phyloP scores from a whole-genome alignment of 176 grass and related monocot genomes.

The Avena atlantica region DNA sequence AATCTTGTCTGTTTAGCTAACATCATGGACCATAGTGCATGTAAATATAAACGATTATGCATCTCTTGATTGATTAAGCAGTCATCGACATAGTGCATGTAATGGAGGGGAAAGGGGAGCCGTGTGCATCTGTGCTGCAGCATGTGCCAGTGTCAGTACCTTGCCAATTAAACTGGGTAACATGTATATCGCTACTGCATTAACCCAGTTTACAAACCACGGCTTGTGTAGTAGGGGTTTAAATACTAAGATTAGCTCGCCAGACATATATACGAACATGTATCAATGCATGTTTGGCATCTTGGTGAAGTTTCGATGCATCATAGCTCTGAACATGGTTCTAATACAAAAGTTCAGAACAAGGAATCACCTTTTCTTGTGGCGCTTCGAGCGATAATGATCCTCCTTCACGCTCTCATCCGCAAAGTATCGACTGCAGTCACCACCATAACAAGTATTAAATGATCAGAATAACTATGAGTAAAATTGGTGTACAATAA shows the following conservation, averaged over 20 bases:
- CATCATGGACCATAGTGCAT: constrained; percentile 4
- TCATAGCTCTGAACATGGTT: not conserved
- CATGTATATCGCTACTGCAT: not conserved
- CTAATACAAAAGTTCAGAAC: not conserved
- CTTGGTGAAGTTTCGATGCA: not conserved
- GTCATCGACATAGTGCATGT: not conserved
- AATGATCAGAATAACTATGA: constrained; percentile 10
- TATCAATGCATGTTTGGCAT: not conserved
- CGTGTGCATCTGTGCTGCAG: not conserved
- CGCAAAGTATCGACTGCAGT: constrained; percentile 85
- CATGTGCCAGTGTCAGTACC: not conserved
- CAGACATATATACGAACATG: not conserved
- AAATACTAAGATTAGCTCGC: not conserved
- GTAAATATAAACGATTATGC: not conserved
- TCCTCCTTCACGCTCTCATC: constrained; percentile 67
- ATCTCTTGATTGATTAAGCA: not conserved
- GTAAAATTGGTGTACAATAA: not conserved
- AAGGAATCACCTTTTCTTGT: constrained; percentile 81
- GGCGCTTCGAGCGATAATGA: constrained; percentile 87
- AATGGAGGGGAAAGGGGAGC: not conserved
- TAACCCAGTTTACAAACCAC: no score
- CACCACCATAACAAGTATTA: not conserved
- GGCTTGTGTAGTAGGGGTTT: not conserved
- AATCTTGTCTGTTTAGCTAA: not conserved
- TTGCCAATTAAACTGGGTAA: not conserved